Evolutionary conservation across 2,329 filamentous ascomycete genomes (phyloP).

Genomic region (Aspergillus novofumigatus): DNA sequence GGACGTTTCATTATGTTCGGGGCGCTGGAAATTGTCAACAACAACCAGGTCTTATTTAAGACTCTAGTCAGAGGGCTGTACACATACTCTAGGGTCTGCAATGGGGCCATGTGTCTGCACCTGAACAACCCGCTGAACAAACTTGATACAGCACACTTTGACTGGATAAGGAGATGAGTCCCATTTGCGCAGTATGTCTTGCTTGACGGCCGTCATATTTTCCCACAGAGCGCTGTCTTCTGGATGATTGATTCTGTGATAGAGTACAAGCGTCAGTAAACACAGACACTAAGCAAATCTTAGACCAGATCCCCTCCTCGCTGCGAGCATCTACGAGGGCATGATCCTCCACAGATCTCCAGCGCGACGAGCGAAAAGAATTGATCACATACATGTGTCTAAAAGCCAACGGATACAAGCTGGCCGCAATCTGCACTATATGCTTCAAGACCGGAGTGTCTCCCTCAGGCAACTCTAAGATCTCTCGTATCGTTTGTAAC

Average conservation of each 20-base stretch:
- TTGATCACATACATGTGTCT: slow-evolving; percentile 78
- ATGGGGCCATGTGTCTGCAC: slow-evolving; percentile 83
- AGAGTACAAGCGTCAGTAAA: slow-evolving; percentile 30
- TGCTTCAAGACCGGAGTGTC: slow-evolving; percentile 79
- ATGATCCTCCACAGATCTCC: slow-evolving; percentile 4
- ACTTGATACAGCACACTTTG: slow-evolving; percentile 94
- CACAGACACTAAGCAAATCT: background rate
- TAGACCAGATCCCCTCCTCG: background rate
- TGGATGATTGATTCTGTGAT: slow-evolving; percentile 74
- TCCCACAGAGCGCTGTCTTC: slow-evolving; percentile 81
- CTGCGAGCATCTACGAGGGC: slow-evolving; percentile 18
- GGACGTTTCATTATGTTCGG: slow-evolving; percentile 77
- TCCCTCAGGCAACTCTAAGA: slow-evolving; percentile 67
- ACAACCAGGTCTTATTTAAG: slow-evolving; percentile 1
- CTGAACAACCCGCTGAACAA: slow-evolving; percentile 87
- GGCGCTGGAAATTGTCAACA: slow-evolving; percentile 47
- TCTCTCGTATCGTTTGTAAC: slow-evolving; percentile 68
- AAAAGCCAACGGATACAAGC: slow-evolving; percentile 88
- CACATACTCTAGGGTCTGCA: slow-evolving; percentile 73
- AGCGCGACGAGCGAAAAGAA: slow-evolving; percentile 18
- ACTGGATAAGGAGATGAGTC: slow-evolving; percentile 72
- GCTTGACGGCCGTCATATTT: slow-evolving; percentile 82
- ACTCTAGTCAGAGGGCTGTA: background rate
- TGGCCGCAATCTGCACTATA: slow-evolving; percentile 82
- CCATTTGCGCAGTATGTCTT: slow-evolving; percentile 83